These are phyloP conservation scores for Aspergillus novoparasiticus DNA, from an alignment of 2,329 filamentous ascomycete species.

Conservation along the genomic window DNA sequence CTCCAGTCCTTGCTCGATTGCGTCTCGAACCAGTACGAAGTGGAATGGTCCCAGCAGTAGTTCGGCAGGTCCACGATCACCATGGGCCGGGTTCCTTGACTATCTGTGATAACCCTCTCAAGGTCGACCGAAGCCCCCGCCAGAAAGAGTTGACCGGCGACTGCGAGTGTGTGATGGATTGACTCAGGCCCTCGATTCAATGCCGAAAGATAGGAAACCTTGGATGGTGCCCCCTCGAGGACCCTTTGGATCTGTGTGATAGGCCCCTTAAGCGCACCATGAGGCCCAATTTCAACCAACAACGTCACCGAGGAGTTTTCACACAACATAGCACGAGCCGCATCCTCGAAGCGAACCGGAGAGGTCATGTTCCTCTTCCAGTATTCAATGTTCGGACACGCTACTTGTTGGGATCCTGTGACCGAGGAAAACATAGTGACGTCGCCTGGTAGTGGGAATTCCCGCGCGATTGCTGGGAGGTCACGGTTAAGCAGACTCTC, in stretches of 20 bases:
- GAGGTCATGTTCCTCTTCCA: constrained; percentile 5
- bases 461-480: not conserved
- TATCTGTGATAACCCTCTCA: constrained; percentile 4
- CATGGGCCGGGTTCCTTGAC: not conserved
- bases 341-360: constrained; percentile 1
- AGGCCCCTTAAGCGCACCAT: constrained; percentile 10
- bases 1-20: constrained; percentile 7
- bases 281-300: constrained; percentile 13
- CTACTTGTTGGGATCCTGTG: not conserved
- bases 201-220: not conserved
- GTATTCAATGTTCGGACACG: not conserved
- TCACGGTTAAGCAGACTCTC: not conserved
- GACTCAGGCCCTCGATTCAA: not conserved
- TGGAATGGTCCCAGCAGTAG: constrained; percentile 11
- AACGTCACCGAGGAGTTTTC: not conserved
- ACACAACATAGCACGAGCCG: not conserved
- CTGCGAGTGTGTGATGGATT: not conserved
- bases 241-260: constrained; percentile 3
- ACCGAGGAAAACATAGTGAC: constrained; percentile 11
- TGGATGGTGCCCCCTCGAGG: not conserved
- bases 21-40: constrained; percentile 5
- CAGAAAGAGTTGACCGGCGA: constrained; percentile 8
- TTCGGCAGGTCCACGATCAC: constrained; percentile 8
- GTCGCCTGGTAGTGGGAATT: not conserved
- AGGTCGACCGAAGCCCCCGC: constrained; percentile 6